Base-by-base conservation (phyloP, 345 rosid species). In the Dimocarpus longan region DNA sequence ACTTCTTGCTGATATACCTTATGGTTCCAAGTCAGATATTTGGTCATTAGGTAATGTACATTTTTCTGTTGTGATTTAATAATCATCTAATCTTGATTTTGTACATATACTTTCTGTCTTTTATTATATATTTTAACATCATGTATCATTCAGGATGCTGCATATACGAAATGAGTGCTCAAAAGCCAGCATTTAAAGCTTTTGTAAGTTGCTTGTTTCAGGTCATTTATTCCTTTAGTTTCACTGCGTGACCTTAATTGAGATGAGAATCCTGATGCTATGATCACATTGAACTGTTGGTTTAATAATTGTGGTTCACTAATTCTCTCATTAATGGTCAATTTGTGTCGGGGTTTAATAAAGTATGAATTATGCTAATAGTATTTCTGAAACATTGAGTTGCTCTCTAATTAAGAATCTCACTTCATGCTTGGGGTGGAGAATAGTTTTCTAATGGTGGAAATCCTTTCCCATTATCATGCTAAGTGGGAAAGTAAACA, bases 1-100 rank as follows among this genome's bases (percentile, higher is more conserved):
- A 88, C 95, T 96, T 78, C 97, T 96, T 76, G 97, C 99, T 73
- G 99, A 96, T 80, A 92, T 96, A 82, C 97, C 98, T 42, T 94
- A 96, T 68, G 99, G 99, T 76, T 91, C 98, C 80, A 96, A 94
- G 89, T 96, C 99, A 50, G 99, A 96, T 85, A 92, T 96, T 72
- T 96, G 99, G 99, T 96, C 98, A 64, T 87, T 96, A 83, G 99
- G 99, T 94, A 82, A 66, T 50, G 66, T 81, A 39, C 32, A 26
- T 22, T 39, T 57, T 66, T 75, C 59, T 79, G 15, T 59, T 59
- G 16, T 57, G 44, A 42, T 46, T 15, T 3, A 28, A 11, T 63
- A 15, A 13, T 69, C 18, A 24, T 46, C 70, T 26, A 16, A 28
- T 24, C 52, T 78, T 60, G 60, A 73, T 68, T 12, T 5, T 56